These are phyloP conservation scores for Teunomyces barrocoloradensis DNA, from an alignment of 805 yeast species.

Conservation along the genomic window DNA sequence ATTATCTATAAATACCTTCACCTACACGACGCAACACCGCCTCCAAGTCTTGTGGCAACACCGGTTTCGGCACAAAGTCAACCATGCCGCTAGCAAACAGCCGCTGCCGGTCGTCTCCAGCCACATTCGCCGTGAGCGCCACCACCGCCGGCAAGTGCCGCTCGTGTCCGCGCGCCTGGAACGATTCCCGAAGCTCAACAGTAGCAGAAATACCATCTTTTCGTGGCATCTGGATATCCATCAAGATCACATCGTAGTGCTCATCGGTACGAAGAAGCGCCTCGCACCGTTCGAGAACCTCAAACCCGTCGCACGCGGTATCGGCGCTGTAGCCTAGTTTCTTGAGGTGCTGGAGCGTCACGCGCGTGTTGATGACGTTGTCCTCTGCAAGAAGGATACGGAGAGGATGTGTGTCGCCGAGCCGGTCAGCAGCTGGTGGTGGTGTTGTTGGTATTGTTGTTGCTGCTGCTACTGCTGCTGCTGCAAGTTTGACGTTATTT, in stretches of 20 bases:
- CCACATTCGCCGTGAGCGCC: slow-evolving; percentile 54
- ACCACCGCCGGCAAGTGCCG: slow-evolving; percentile 36
- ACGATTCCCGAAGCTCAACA: slow-evolving; percentile 32
- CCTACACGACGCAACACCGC: slow-evolving; percentile 26
- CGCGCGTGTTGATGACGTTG: slow-evolving; percentile 47
- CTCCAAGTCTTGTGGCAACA: slow-evolving; percentile 44
- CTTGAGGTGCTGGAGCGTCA: slow-evolving; percentile 48
- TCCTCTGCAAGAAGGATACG: slow-evolving; percentile 55
- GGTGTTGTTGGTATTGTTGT: no score
- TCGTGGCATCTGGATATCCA: slow-evolving; percentile 57
- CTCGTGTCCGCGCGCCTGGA: slow-evolving; percentile 17
- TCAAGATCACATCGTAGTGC: slow-evolving; percentile 49
- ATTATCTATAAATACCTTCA: background rate
- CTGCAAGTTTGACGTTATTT: background rate
- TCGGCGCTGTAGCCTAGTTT: slow-evolving; percentile 51
- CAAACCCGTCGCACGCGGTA: slow-evolving; percentile 52
- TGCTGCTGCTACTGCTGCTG: no score
- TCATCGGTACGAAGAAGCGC: slow-evolving; percentile 19
- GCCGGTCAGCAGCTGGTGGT: background rate
- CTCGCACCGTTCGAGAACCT: slow-evolving; percentile 37
- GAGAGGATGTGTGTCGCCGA: slow-evolving; percentile 34
- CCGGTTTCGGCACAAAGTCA: slow-evolving; percentile 53
- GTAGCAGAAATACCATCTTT: slow-evolving; percentile 58
- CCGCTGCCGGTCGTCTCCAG: slow-evolving; percentile 48
- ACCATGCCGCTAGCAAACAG: slow-evolving; percentile 52